Evolutionary conservation across 345 rosid species (phyloP).

Genomic region (Citrus sp.): DNA sequence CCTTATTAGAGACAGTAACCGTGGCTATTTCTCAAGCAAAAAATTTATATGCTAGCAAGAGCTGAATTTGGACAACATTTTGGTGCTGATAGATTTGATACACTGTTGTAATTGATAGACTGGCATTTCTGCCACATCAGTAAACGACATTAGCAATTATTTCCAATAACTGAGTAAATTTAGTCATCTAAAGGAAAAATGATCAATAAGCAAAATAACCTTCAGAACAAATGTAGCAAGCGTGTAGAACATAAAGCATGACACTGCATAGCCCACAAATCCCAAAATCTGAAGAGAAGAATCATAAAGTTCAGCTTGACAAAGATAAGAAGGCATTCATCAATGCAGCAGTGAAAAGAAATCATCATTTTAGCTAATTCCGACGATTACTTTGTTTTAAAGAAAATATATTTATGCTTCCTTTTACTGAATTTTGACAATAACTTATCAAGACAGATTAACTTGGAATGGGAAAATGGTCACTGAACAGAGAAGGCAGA

Average conservation of each 20-base stretch:
- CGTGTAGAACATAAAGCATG: constrained; percentile 38
- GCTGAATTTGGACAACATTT: background rate
- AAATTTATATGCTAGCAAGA: constrained; percentile 28
- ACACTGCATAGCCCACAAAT: constrained; percentile 28
- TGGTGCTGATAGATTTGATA: constrained; percentile 17
- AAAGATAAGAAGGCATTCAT: background rate
- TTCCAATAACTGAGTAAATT: background rate
- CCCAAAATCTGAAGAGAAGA: constrained; percentile 40
- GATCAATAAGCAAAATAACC: constrained; percentile 26
- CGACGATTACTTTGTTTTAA: too few relatives aligned
- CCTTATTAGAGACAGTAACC: too few relatives aligned
- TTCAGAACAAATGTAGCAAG: constrained; percentile 41
- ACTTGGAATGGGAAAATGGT: too few relatives aligned
- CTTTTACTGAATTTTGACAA: background rate
- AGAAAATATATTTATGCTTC: too few relatives aligned
- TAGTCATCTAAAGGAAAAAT: background rate
- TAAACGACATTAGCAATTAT: background rate
- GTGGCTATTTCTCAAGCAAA: constrained; percentile 15
- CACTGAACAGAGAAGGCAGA: too few relatives aligned
- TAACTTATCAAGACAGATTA: background rate
- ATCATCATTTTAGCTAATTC: too few relatives aligned
- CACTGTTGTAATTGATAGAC: constrained; percentile 39
- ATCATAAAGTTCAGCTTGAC: background rate
- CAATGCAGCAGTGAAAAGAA: background rate
- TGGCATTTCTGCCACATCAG: background rate